Evolutionary conservation across 1,284 basidiomycete species (phyloP).

Genomic region (Vanrija pseudolonga): DNA sequence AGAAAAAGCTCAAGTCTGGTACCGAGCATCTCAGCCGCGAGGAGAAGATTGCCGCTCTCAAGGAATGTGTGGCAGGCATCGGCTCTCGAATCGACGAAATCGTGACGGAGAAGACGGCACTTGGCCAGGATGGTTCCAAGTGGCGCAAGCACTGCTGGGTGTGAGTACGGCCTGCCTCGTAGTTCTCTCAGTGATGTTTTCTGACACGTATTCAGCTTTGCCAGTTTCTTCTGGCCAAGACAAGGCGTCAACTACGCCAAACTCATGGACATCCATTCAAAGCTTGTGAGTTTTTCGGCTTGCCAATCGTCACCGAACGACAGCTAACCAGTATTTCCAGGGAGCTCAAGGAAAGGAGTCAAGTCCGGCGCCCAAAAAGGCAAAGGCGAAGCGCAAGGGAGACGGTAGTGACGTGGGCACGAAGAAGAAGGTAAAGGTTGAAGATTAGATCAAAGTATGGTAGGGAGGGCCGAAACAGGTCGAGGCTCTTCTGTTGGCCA

Average conservation of each 20-base stretch:
- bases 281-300: slow-evolving; percentile 64
- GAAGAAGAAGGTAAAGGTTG: slow-evolving; percentile 34
- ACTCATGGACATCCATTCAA: slow-evolving; percentile 86
- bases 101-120: slow-evolving; percentile 67
- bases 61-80: slow-evolving; percentile 91
- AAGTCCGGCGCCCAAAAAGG: slow-evolving; percentile 16
- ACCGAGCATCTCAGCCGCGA: slow-evolving; percentile 89
- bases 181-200: not conserved
- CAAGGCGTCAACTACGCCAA: slow-evolving; percentile 82
- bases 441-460: slow-evolving; percentile 7
- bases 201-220: slow-evolving; percentile 59
- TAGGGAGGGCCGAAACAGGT: too few relatives aligned
- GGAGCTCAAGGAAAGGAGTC: slow-evolving; percentile 22
- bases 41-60: slow-evolving; percentile 91
- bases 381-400: slow-evolving; percentile 29
- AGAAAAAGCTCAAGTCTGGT: slow-evolving; percentile 91
- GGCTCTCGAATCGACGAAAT: slow-evolving; percentile 87
- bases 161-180: slow-evolving; percentile 55
- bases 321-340: not conserved
- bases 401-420: slow-evolving; percentile 21
- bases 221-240: slow-evolving; percentile 95
- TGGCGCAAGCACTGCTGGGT: slow-evolving; percentile 96
- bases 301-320: not conserved
- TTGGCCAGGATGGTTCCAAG: slow-evolving; percentile 72
- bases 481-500: too few relatives aligned